Percentiles rank a stretch among this genome's conserved stretches.
Evolutionary conservation across 1,284 basidiomycete species (phyloP).

Genomic region (Puccinia novopanici): DNA sequence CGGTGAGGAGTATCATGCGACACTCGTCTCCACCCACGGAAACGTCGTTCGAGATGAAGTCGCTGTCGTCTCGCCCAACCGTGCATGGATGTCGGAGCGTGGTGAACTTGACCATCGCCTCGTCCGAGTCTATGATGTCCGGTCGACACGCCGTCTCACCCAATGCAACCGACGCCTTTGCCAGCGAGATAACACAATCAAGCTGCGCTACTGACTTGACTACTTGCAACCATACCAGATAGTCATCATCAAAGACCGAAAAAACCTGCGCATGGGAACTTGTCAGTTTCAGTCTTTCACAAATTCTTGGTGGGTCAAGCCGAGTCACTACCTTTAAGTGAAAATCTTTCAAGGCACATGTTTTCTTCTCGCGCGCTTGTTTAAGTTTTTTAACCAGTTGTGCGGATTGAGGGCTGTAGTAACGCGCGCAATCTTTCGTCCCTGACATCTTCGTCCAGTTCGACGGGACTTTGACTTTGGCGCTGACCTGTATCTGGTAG

Average conservation of each 20-base stretch:
- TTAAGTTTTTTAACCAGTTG: conserved; percentile 76
- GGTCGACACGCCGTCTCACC: conserved; percentile 92
- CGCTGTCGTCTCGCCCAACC: conserved; percentile 58
- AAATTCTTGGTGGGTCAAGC: neutral
- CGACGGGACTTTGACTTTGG: conserved; percentile 70
- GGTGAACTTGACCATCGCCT: conserved; percentile 76
- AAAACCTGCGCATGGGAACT: conserved; percentile 53
- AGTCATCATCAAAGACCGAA: conserved; percentile 56
- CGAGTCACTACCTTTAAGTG: conserved; percentile 67
- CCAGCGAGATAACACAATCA: conserved; percentile 89
- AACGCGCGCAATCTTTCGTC: conserved; percentile 72
- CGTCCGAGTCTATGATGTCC: conserved; percentile 75
- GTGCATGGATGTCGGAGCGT: conserved; percentile 77
- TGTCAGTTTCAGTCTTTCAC: neutral
- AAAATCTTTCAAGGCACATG: conserved; percentile 76
- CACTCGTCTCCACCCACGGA: conserved; percentile 76
- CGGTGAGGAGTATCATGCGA: conserved; percentile 84
- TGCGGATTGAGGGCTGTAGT: conserved; percentile 72
- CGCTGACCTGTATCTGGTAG: conserved; percentile 72
- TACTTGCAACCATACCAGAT: conserved; percentile 56
- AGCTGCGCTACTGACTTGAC: conserved; percentile 74
- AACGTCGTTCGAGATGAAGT: conserved; percentile 93
- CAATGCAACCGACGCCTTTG: conserved; percentile 82
- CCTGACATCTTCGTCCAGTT: conserved; percentile 80
- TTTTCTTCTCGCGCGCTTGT: conserved; percentile 85